Percentiles rank a stretch among this genome's conserved stretches.
These are phyloP conservation scores for Thielaviopsis punctulata DNA, from an alignment of 2,329 filamentous ascomycete species.

Conservation along the genomic window DNA sequence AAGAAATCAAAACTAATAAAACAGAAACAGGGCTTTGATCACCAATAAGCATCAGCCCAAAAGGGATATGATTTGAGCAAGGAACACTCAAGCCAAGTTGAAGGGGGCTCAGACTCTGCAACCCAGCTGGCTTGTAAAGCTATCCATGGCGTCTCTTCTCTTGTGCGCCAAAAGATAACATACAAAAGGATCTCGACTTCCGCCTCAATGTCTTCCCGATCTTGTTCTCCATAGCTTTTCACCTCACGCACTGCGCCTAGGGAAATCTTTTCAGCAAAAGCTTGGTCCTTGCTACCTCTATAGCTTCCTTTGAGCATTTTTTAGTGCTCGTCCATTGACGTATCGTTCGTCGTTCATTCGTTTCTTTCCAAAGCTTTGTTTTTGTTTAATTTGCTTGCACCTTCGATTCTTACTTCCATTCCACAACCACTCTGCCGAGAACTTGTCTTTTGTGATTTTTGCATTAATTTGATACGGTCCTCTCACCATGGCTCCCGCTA, in stretches of 20 bases:
- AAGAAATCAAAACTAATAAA: background rate
- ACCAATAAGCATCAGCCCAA: background rate
- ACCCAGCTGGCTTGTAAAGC: too few species aligned
- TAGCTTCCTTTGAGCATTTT: background rate
- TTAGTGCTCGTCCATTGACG: background rate
- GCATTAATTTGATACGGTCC: background rate
- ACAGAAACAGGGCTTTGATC: background rate
- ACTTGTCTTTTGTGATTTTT: background rate
- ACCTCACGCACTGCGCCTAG: background rate
- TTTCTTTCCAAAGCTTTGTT: background rate
- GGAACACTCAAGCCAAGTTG: background rate
- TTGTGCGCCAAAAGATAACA: too few species aligned
- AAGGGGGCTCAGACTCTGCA: background rate
- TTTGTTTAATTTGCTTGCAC: background rate
- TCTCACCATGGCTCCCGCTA: slow-evolving; percentile 1
- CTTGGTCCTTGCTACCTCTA: background rate
- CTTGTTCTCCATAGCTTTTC: background rate
- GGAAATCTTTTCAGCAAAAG: background rate
- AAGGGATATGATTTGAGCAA: background rate
- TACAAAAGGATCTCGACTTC: background rate
- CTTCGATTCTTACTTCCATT: background rate
- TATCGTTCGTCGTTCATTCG: background rate
- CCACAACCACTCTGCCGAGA: background rate
- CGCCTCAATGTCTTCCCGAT: background rate
- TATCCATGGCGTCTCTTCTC: too few species aligned